Evolutionary conservation across 1,139 yeast genomes (phyloP).

Genomic region (Yamadazyma aaseri): DNA sequence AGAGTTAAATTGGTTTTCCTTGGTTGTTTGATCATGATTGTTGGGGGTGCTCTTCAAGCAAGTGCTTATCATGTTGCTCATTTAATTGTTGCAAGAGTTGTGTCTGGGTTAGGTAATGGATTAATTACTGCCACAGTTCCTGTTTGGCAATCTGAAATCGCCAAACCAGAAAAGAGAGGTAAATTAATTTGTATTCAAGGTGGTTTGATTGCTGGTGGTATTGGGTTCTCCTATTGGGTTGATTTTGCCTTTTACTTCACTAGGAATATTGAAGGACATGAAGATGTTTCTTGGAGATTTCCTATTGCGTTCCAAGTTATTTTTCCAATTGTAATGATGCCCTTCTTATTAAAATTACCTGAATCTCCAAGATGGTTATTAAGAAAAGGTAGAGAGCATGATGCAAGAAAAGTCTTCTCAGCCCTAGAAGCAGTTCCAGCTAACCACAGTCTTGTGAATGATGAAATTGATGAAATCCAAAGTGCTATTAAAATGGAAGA

Average conservation of each 20-base stretch:
- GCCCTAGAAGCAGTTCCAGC: constrained; percentile 39
- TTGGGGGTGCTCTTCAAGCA: constrained; percentile 39
- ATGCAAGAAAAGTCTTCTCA: constrained; percentile 49
- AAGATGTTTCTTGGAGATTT: constrained; percentile 38
- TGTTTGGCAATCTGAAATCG: constrained; percentile 38
- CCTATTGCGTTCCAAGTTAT: constrained; percentile 47
- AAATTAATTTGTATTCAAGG: constrained; percentile 36
- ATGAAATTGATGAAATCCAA: constrained; percentile 32
- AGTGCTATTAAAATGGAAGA: constrained; percentile 28
- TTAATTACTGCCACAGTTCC: constrained; percentile 39
- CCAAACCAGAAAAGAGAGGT: constrained; percentile 36
- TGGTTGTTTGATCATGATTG: constrained; percentile 31
- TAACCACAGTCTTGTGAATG: constrained; percentile 23
- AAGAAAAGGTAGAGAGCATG: constrained; percentile 37
- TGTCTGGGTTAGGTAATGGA: constrained; percentile 45
- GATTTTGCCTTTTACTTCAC: constrained; percentile 45
- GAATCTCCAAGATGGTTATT: constrained; percentile 54
- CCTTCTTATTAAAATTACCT: constrained; percentile 36
- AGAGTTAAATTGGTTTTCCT: constrained; percentile 30
- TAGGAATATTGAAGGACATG: constrained; percentile 13
- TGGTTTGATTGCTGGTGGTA: constrained; percentile 37
- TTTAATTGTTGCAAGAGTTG: constrained; percentile 39
- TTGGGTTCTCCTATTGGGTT: constrained; percentile 43
- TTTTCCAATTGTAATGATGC: constrained; percentile 31
- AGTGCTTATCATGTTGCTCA: constrained; percentile 32